A percentile compares a stretch with the other conserved stretches of the same genome.
phyloP scores from a whole-genome alignment of 768 basidiomycete genomes.

The Serendipita indica region DNA sequence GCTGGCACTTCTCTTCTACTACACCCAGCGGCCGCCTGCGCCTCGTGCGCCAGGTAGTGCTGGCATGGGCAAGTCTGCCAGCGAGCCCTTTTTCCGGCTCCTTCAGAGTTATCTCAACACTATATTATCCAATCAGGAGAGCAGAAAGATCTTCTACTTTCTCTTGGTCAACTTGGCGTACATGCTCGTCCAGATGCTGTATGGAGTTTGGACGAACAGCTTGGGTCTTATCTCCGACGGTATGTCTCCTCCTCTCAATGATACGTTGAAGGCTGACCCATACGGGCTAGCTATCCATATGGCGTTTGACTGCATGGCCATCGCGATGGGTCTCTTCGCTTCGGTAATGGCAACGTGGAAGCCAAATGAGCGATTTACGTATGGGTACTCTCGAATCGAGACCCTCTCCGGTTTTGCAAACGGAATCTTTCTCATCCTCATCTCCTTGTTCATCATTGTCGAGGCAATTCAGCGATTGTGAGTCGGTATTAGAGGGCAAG shows the following conservation, averaged over 20 bases:
- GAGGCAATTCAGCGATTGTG: constrained; percentile 93
- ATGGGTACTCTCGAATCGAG: constrained; percentile 90
- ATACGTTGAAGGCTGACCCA: constrained; percentile 6
- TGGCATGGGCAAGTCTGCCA: constrained; percentile 11
- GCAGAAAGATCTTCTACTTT: constrained; percentile 93
- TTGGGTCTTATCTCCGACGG: constrained; percentile 94
- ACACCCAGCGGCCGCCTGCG: neutral
- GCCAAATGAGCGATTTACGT: constrained; percentile 86
- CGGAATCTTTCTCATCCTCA: constrained; percentile 82
- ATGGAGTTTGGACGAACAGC: constrained; percentile 96
- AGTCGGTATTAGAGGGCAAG: constrained; percentile 16
- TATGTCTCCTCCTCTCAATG: constrained; percentile 25
- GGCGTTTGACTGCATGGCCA: constrained; percentile 98
- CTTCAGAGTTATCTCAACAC: constrained; percentile 58
- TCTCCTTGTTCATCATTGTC: constrained; percentile 96
- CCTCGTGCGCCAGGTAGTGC: constrained; percentile 6
- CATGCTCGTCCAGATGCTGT: constrained; percentile 95
- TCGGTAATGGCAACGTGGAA: constrained; percentile 98
- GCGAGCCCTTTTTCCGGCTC: constrained; percentile 18
- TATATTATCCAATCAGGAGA: constrained; percentile 81
- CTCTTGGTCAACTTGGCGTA: constrained; percentile 85
- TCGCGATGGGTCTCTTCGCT: constrained; percentile 87
- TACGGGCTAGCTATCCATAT: constrained; percentile 76
- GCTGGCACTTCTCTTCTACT: neutral
- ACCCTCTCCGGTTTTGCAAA: constrained; percentile 97